Conservation (phyloP, 2,329 filamentous ascomycete species). For the Calonectria hongkongensis region DNA sequence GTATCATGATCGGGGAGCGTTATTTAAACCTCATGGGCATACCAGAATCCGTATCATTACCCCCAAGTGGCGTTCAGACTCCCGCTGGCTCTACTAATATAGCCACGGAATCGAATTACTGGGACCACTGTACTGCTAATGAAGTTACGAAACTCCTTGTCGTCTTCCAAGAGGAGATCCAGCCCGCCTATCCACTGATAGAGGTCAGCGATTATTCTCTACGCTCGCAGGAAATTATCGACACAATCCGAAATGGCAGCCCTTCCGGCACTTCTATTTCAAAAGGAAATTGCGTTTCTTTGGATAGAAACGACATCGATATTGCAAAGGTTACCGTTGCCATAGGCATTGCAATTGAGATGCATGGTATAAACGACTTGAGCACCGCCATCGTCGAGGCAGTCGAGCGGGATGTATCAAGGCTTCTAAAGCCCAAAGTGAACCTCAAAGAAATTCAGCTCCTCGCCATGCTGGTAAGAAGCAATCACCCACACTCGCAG, state of each 20-base stretch:
- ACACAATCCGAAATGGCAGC: conserved; percentile 42
- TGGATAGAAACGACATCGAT: conserved; percentile 55
- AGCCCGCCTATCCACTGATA: conserved; percentile 60
- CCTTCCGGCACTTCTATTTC: neutral
- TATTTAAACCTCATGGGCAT: conserved; percentile 61
- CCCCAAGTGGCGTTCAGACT: conserved; percentile 51
- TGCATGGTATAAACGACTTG: conserved; percentile 55
- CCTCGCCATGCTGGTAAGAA: conserved; percentile 18
- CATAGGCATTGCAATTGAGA: conserved; percentile 58
- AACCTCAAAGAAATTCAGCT: conserved; percentile 24
- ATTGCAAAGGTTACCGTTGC: conserved; percentile 59
- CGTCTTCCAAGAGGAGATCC: conserved; percentile 63
- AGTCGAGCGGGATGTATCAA: conserved; percentile 55
- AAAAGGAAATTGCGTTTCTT: neutral
- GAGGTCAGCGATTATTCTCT: conserved; percentile 54
- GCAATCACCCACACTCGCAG: neutral
- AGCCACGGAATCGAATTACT: conserved; percentile 46
- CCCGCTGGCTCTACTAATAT: conserved; percentile 40
- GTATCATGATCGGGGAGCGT: conserved; percentile 59
- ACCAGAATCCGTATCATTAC: conserved; percentile 51
- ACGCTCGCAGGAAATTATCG: conserved; percentile 53
- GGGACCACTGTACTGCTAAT: conserved; percentile 47
- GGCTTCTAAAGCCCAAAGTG: conserved; percentile 44
- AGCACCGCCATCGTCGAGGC: conserved; percentile 55
- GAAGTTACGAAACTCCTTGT: conserved; percentile 58